These are phyloP conservation scores for Bathelium albidoporum DNA, from an alignment of 495 filamentous ascomycete species.

Conservation along the genomic window DNA sequence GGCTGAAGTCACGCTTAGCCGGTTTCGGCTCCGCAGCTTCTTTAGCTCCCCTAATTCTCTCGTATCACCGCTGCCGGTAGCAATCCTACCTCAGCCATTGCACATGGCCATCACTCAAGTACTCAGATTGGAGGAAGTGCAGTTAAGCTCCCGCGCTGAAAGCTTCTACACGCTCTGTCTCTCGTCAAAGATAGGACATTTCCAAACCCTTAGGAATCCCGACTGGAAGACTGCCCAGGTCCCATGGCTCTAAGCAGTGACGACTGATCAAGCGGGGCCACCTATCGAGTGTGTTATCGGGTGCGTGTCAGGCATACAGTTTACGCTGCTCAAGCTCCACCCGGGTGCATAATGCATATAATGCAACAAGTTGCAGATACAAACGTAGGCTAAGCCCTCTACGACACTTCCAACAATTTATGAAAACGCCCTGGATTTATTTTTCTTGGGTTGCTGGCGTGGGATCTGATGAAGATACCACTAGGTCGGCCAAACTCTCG, in stretches of 20 bases:
- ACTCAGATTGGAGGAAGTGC: too few species aligned
- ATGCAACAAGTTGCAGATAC: background rate
- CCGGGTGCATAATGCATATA: background rate
- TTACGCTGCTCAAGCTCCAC: background rate
- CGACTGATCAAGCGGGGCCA: background rate
- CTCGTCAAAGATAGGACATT: too few species aligned
- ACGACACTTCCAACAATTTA: background rate
- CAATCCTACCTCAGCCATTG: background rate
- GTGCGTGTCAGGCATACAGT: background rate
- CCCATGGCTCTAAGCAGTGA: background rate
- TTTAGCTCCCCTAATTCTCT: too few species aligned
- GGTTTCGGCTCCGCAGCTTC: too few species aligned
- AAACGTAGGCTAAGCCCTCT: background rate
- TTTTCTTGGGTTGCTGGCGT: too few species aligned
- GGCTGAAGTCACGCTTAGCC: slow-evolving; percentile 8
- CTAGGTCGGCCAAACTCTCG: too few species aligned
- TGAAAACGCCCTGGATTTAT: too few species aligned
- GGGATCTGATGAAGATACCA: too few species aligned
- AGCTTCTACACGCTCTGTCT: too few species aligned
- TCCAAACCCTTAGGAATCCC: background rate
- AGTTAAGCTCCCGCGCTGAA: too few species aligned
- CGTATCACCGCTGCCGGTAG: slow-evolving; percentile 10
- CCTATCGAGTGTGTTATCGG: background rate
- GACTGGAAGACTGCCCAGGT: background rate
- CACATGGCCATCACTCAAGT: too few species aligned